Evolutionary conservation across 768 basidiomycete genomes (phyloP).

Genomic region (Pluteus cervinus): DNA sequence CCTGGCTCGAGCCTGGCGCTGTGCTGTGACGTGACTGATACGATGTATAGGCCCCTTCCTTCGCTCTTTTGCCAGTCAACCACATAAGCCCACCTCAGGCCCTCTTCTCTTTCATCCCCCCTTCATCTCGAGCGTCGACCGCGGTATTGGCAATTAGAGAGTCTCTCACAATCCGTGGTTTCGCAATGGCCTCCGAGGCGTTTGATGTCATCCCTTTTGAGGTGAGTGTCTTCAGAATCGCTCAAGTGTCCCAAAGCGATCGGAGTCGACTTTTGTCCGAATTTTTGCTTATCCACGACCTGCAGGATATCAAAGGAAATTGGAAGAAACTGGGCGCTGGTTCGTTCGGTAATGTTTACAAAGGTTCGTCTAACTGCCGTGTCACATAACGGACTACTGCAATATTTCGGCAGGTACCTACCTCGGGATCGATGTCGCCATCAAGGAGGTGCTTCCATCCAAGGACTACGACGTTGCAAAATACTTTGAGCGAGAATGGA

Average conservation of each 20-base stretch:
- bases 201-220: slow-evolving; percentile 89
- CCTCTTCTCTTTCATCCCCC: too few species aligned
- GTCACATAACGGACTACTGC: slow-evolving; percentile 1
- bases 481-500: slow-evolving; percentile 99
- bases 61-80: too few species aligned
- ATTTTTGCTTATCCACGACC: slow-evolving; percentile 6
- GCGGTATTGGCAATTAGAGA: too few species aligned
- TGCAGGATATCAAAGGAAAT: slow-evolving; percentile 77
- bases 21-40: too few species aligned
- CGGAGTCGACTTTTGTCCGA: slow-evolving; percentile 3
- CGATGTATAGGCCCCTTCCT: too few species aligned
- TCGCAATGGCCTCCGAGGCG: slow-evolving; percentile 67
- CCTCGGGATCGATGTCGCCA: slow-evolving; percentile 93
- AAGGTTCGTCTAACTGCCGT: slow-evolving; percentile 37
- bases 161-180: too few species aligned
- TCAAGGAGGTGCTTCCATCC: slow-evolving; percentile 93
- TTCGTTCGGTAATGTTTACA: slow-evolving; percentile 90
- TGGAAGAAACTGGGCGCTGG: slow-evolving; percentile 92
- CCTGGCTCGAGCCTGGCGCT: too few species aligned
- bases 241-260: slow-evolving; percentile 6
- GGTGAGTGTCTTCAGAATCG: slow-evolving; percentile 32
- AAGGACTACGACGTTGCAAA: slow-evolving; percentile 92
- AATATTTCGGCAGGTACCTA: slow-evolving; percentile 56
- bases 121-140: too few species aligned
- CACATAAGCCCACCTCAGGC: too few species aligned